Evolutionary conservation across 169 alveolate species (phyloP), one percentile per base, ranked within the genome.

Genomic region (Plasmodium coatneyi): DNA sequence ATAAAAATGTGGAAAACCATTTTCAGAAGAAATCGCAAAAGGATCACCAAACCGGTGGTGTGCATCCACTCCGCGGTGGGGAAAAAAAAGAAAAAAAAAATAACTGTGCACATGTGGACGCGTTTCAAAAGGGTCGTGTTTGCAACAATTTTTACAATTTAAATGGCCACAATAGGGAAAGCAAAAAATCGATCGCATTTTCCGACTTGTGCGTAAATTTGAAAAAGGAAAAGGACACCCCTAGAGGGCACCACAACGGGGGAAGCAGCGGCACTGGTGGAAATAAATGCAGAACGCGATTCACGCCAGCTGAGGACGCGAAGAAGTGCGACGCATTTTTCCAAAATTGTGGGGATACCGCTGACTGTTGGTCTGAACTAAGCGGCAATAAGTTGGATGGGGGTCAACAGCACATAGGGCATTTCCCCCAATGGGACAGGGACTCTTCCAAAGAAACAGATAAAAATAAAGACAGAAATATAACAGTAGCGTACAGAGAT

Each of bases 1-100:
- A n/a, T 74, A 39, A 74, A 79, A 79, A 41, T 39, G 49, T 79
- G 49, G 72, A 79, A 79, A 22, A 41, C 19, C 1, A 19, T 79
- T 79, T 81, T 81, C 80, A 52, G 25, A 56, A 22, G 3, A 25
- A 22, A 43, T 30, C 41, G 54, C 89, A 41, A 25, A 39, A 10
- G 22, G 43, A 54, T 19, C 49, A 56, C 19, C 36, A 54, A 54
- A 79, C 25, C 22, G 12, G 25, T 28, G 25, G 60, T 54, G 89
- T 54, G 54, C 89, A 81, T 70, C 2, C 41, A 52, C 41, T 81
- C 60, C 78, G 89, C 54, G 89, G 70, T 25, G 41, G 71, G 19
- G 70, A 81, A 52, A 52, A 52, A 81, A 81, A 81, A 36, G 79
- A 81, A 81, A 81, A 81, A 81, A 81, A 81, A 81, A 81, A 81